phyloP scores from a whole-genome alignment of 176 grass and related monocot species.

The Thinopyrum elongatum region DNA sequence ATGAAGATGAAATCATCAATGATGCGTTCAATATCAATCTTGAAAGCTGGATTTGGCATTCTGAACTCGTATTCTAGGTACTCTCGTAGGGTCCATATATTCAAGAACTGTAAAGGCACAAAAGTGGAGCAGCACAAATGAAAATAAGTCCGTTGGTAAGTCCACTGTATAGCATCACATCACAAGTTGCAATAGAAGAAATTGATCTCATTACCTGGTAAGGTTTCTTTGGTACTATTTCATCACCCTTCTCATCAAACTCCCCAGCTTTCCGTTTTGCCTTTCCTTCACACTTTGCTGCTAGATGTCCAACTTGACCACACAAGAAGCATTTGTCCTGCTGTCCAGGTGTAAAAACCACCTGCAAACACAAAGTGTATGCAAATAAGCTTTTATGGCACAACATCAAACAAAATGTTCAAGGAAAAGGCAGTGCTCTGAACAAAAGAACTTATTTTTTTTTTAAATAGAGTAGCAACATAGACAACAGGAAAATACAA shows the following conservation, averaged over 20 bases:
- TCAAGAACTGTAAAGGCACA: conserved; percentile 66
- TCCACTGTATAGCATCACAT: neutral
- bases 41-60: conserved; percentile 81
- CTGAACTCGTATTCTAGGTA: conserved; percentile 95
- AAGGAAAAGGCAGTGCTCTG: neutral
- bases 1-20: conserved; percentile 99
- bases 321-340: conserved; percentile 98
- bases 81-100: conserved; percentile 98
- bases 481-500: conserved; percentile 2
- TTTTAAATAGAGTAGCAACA: neutral
- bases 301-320: conserved; percentile 96
- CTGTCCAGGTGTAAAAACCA: conserved; percentile 93
- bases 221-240: conserved; percentile 75
- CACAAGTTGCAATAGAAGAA: conserved; percentile 9
- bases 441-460: conserved; percentile 7
- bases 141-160: neutral
- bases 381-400: conserved; percentile 18
- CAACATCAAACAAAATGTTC: neutral
- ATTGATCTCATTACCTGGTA: conserved; percentile 64
- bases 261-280: conserved; percentile 95
- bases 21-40: conserved; percentile 92
- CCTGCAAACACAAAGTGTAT: conserved; percentile 52
- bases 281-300: conserved; percentile 89
- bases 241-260: conserved; percentile 86
- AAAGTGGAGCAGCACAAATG: neutral